Evolutionary conservation across 805 yeast genomes (phyloP), one percentile per base, ranked within the genome.

Genomic region (Sugiyamaella valdiviana): DNA sequence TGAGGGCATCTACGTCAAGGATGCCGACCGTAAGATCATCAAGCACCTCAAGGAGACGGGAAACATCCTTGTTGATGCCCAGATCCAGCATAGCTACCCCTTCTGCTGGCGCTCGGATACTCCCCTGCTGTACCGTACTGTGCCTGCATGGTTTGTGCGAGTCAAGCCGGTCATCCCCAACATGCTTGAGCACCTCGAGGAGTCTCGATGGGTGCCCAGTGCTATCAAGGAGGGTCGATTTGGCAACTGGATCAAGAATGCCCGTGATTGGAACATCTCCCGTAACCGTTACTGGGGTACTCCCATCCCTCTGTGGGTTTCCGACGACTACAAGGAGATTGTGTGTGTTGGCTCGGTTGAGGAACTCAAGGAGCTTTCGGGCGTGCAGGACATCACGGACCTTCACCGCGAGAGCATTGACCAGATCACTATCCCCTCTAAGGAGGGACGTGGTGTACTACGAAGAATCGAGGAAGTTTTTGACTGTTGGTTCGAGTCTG

Each of bases 41-140:
- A 90, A 88, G 70, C 71, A 78, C 55, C 75, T 93, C 65, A 85
- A 93, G 51, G 85, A 80, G 46, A 67, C 74, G 36, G 98, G 95
- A 45, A 78, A 83, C 57, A 58, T 93, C 35, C 73, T 93, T 56
- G 77, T 80, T 39, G 83, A 82, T 50, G 73, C 87, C 39, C 98
- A 93, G 75, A 76, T 90, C 57, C 82, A 82, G 72, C 99, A 93
- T 77, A 84, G 95, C 68, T 93, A 93, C 70, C 99, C 99, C 62
- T 93, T 93, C 84, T 93, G 99, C 75, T 93, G 99, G 99, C 85
- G 99, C 79, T 91, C 98, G 2, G 99, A 93, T 66, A 93, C 99
- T 24, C 99, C 99, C 47, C 80, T 93, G 66, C 69, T 93, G 57
- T 93, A 93, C 75, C 82, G 95, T 73, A 83, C 96, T 36, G 97